Base-by-base conservation (phyloP, 2,329 filamentous ascomycete species). In the Kalmusia sp. region DNA sequence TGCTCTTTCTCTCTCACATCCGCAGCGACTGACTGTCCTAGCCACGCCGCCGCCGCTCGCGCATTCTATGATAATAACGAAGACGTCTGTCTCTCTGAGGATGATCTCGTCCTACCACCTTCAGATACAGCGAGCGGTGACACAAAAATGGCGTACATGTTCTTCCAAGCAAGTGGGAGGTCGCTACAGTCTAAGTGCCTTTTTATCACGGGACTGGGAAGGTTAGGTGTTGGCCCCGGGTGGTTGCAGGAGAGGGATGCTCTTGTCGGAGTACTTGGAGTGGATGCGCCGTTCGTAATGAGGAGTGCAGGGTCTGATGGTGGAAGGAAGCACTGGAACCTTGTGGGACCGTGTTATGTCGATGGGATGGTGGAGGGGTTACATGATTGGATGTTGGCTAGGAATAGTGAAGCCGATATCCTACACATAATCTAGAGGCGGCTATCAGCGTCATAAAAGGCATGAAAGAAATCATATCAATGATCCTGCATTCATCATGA, bases 401-500 rank as follows among this genome's bases (percentile, higher is more conserved):
- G 17, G 17, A 24, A n/a, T n/a, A 27, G 12, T 19, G 37, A 40
- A 12, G 8, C 38, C 3, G 9, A 12, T 9, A n/a, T 28, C 14
- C 14, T 41, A 9, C 22, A 41, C n/a, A 28, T 41, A 11, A 17
- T 41, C 21, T 39, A 39, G 37, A 6, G 30, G 6, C 5, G 12
- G 15, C 6, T 6, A 4, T 5, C 15, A n/a, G 30, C 12, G 6
- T 6, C 15, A 7, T 33, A n/a, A n/a, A n/a, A n/a, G n/a, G n/a
- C n/a, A n/a, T n/a, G n/a, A n/a, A n/a, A n/a, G n/a, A n/a, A n/a
- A 25, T 58, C 44, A 73, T 21, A 68, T 60, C 48, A 79, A 63
- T 2, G 78, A 76, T 6, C 77, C 77, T 14, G 54, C 61, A 52
- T 79, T 77, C 68, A 76, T 69, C 55, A 75, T 76, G 15, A 72